Base-by-base conservation (phyloP, 345 rosid species). In the Pistacia atlantica region DNA sequence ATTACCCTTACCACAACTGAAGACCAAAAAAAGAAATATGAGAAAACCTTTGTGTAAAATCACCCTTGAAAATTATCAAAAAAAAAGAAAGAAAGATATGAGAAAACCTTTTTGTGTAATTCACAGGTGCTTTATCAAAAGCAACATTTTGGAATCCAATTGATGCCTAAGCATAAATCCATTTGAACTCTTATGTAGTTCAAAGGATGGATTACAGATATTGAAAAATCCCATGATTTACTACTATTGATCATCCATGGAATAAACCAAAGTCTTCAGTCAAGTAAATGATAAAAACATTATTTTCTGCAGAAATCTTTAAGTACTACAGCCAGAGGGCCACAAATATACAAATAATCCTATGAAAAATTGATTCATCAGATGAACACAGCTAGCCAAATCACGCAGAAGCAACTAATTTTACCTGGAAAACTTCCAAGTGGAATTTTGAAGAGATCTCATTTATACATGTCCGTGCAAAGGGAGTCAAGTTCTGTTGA, bases 401-500 rank as follows among this genome's bases (percentile, higher is more conserved):
- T 42, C 8, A 5, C 51, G 16, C 22, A 20, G 48, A 12, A 62
- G 71, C 22, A 22, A 75, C 12, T 18, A 46, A n/a, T 57, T 57
- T 75, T 67, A 89, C 99, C 99, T 88, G 97, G 82, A 90, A 96
- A 49, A 92, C 97, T 76, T 92, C 99, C 83, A 89, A 79, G 75
- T 92, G 93, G 72, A 92, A 93, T 65, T 90, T 92, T 2, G 90
- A 49, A 42, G 97, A 84, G 69, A 92, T 89, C 81, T 93, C 91
- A 45, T 73, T 83, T 22, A 95, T 81, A 77, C 95, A 90, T 14
- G 93, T 87, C 17, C 92, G 82, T 62, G 99, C 99, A 58, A 93
- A 91, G 22, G 98, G 97, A 0, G 97, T 96, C 86, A 92, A 76
- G 73, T 87, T 90, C 76, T 88, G 93, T 68, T 94, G 97, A 75